phyloP scores from a whole-genome alignment of 2,329 filamentous ascomycete species.

The Boeremia exigua region DNA sequence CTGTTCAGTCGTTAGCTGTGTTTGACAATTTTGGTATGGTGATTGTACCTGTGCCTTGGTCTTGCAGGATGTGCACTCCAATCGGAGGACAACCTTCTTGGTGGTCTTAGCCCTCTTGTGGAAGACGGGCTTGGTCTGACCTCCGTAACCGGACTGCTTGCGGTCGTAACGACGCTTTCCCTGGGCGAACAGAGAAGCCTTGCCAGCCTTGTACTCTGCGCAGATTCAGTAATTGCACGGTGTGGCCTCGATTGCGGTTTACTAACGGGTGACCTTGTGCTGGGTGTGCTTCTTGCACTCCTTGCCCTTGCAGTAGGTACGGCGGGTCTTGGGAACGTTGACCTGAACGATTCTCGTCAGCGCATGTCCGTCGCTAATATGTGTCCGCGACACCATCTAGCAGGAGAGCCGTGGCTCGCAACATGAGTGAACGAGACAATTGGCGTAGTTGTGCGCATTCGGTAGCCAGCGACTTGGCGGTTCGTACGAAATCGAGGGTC shows the following conservation, averaged over 20 bases:
- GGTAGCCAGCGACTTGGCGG: background rate
- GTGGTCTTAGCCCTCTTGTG: slow-evolving; percentile 99
- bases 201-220: slow-evolving; percentile 88
- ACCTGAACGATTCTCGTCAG: slow-evolving; percentile 63
- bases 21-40: too few relatives aligned
- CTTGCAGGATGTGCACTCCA: slow-evolving; percentile 98
- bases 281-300: slow-evolving; percentile 70
- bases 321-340: slow-evolving; percentile 97
- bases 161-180: slow-evolving; percentile 94
- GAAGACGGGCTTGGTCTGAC: slow-evolving; percentile 99
- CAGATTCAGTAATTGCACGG: slow-evolving; percentile 33
- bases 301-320: slow-evolving; percentile 98
- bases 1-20: slow-evolving; percentile 66
- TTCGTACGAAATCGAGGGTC: background rate
- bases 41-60: slow-evolving; percentile 41
- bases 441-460: background rate
- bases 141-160: slow-evolving; percentile 99
- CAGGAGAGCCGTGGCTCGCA: slow-evolving; percentile 8
- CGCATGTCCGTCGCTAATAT: slow-evolving; percentile 9
- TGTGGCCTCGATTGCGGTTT: slow-evolving; percentile 5
- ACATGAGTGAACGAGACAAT: slow-evolving; percentile 22
- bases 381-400: slow-evolving; percentile 14
- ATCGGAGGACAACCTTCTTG: slow-evolving; percentile 98
- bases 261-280: slow-evolving; percentile 48
- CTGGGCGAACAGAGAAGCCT: slow-evolving; percentile 95